These are phyloP conservation scores for Coemansia asiatica DNA, from an alignment of 192 early-diverging fungal genomes.

Conservation along the genomic window DNA sequence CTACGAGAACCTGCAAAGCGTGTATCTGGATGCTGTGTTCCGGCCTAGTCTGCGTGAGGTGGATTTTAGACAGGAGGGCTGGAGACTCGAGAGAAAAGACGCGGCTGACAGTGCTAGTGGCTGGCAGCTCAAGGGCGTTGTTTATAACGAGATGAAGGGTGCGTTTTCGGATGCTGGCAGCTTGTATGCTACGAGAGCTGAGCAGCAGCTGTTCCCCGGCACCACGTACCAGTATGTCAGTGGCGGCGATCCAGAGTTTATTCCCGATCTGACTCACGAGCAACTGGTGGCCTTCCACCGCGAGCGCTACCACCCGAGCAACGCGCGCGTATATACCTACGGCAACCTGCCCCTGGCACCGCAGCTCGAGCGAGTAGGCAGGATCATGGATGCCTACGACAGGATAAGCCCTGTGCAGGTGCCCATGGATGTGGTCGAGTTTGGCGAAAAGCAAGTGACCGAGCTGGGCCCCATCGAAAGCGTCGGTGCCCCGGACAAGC, in stretches of 20 bases:
- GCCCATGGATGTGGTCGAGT: conserved; percentile 58
- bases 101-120: conserved; percentile 49
- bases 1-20: conserved; percentile 82
- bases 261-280: conserved; percentile 84
- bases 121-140: conserved; percentile 84
- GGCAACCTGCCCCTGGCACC: conserved; percentile 77
- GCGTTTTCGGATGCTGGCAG: conserved; percentile 77
- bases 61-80: conserved; percentile 94
- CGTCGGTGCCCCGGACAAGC: conserved; percentile 63
- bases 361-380: conserved; percentile 70
- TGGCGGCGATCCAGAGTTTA: conserved; percentile 87
- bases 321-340: conserved; percentile 89
- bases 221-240: conserved; percentile 81
- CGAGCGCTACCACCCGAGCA: conserved; percentile 88
- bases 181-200: conserved; percentile 71
- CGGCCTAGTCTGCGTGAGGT: conserved; percentile 72
- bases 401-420: conserved; percentile 52
- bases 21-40: conserved; percentile 93
- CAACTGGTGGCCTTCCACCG: conserved; percentile 82
- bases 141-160: conserved; percentile 99
- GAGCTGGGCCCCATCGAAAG: conserved; percentile 51
- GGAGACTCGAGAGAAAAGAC: conserved; percentile 84
- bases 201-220: conserved; percentile 81
- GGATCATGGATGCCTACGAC: conserved; percentile 60
- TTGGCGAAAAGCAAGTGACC: conserved; percentile 43